A percentile compares a stretch with the other conserved stretches of the same genome.
Conservation (phyloP, 1,284 basidiomycete species). For the Amylostereum areolatum region DNA sequence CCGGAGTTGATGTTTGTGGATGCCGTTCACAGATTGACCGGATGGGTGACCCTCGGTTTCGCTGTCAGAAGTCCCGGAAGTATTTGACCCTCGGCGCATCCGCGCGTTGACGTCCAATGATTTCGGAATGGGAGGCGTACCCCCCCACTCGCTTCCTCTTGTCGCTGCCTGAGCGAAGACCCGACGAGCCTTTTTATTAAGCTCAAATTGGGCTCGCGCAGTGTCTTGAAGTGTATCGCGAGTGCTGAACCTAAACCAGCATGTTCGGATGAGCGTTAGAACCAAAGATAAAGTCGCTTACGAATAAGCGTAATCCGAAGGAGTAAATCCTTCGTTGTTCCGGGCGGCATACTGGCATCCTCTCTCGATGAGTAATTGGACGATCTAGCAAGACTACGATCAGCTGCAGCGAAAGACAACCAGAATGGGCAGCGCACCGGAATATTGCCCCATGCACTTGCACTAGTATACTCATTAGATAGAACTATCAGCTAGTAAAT, state of each 20-base stretch:
- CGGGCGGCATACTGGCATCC: conserved; percentile 78
- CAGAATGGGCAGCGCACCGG: conserved; percentile 41
- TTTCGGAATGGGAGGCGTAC: conserved; percentile 17
- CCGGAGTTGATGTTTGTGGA: too few relatives aligned
- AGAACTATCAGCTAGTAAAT: background rate
- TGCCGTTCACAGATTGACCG: background rate
- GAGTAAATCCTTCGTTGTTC: conserved; percentile 88
- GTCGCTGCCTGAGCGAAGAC: conserved; percentile 65
- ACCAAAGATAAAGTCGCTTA: conserved; percentile 32
- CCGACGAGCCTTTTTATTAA: conserved; percentile 68
- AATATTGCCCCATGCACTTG: conserved; percentile 80
- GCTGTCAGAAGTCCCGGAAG: conserved; percentile 62
- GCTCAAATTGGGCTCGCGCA: conserved; percentile 67
- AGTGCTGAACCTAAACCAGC: conserved; percentile 47
- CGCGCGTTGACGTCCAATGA: conserved; percentile 16
- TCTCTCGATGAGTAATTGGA: conserved; percentile 83
- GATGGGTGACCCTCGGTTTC: conserved; percentile 34
- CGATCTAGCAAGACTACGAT: conserved; percentile 45
- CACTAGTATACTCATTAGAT: conserved; percentile 37
- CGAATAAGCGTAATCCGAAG: conserved; percentile 91
- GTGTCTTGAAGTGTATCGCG: conserved; percentile 73
- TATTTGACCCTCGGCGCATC: conserved; percentile 61
- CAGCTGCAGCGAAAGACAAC: conserved; percentile 9
- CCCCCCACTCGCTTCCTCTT: conserved; percentile 54
- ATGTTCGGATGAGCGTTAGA: conserved; percentile 10